Evolutionary conservation across 148 eudicot species (phyloP), one percentile per base, ranked within the genome.

Genomic region (Dysphania ambrosioides): DNA sequence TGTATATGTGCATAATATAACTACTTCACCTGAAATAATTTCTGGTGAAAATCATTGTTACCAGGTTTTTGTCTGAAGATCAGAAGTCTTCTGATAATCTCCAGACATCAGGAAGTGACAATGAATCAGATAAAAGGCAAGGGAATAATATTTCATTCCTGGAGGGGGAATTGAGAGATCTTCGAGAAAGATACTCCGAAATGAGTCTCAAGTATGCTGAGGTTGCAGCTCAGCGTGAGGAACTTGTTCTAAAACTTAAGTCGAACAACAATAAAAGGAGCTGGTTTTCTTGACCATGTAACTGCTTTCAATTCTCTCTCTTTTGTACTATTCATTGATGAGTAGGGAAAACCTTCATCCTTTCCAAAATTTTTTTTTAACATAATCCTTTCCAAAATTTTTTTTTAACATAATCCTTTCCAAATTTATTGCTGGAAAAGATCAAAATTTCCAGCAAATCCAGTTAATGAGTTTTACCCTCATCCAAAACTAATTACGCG

Each of bases 121-220:
- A 75, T 76, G 84, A 71, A 34, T 75, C 80, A 70, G 77, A 75
- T 51, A 80, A 76, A 76, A 81, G 75, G 60, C 81, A 67, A 35
- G 89, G 82, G 47, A 71, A 78, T 53, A 80, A 80, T 68, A 72
- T 80, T 58, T 85, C 87, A 59, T 81, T 83, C 53, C 83, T 91
- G 34, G 93, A 91, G 80, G 70, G 76, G 62, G 98, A 93, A 74
- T 70, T 93, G 44, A 83, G 80, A 83, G 98, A 93, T 67, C 85
- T 93, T 35, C 92, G 88, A 49, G 97, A 93, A 57, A 85, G 87
- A 41, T 93, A 91, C 82, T 87, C 87, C 57, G 81, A 91, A 68
- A 88, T 93, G 91, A 93, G 98, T 74, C 88, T 93, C 75, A 86
- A 85, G 68, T 89, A 93, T 72, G 98, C 98, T 67, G 98, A 93